phyloP scores from a whole-genome alignment of 169 alveolate species.

The Ichthyophthirius multifiliis region DNA sequence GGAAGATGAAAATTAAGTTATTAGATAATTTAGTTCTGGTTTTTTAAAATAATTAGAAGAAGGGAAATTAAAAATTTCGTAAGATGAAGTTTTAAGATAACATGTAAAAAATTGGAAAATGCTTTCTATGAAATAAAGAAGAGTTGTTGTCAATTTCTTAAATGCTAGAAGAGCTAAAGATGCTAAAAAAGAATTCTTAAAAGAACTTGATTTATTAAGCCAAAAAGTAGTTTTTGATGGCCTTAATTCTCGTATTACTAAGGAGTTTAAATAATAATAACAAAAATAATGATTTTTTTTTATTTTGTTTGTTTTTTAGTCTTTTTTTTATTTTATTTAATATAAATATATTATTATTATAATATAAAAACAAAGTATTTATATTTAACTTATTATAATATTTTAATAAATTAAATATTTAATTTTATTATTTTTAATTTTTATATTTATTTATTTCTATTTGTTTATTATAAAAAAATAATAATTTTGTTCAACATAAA shows the following conservation, averaged over 20 bases:
- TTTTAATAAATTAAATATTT: too few relatives aligned
- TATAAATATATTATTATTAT: too few relatives aligned
- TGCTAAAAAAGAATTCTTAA: slow-evolving; percentile 62
- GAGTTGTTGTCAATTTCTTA: slow-evolving; percentile 42
- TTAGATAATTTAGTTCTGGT: slow-evolving; percentile 33
- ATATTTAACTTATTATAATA: too few relatives aligned
- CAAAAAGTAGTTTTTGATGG: slow-evolving; percentile 31
- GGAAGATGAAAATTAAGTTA: slow-evolving; percentile 21
- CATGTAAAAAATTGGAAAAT: slow-evolving; percentile 51
- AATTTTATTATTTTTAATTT: too few relatives aligned
- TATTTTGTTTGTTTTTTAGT: too few relatives aligned
- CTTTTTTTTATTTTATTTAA: too few relatives aligned
- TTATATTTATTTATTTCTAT: too few relatives aligned
- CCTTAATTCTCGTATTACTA: not conserved
- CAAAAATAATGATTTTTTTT: too few relatives aligned
- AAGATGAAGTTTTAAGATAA: slow-evolving; percentile 46
- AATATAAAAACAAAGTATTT: too few relatives aligned
- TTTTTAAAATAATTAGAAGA: slow-evolving; percentile 42
- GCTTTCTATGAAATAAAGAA: slow-evolving; percentile 47
- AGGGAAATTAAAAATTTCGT: slow-evolving; percentile 21
- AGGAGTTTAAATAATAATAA: not conserved
- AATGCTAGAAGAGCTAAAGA: slow-evolving; percentile 59
- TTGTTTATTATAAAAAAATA: too few relatives aligned
- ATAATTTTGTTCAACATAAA: too few relatives aligned
- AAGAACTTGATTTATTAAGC: slow-evolving; percentile 61